Base-by-base conservation (phyloP, 495 filamentous ascomycete genomes). In the Xylaria acuta region DNA sequence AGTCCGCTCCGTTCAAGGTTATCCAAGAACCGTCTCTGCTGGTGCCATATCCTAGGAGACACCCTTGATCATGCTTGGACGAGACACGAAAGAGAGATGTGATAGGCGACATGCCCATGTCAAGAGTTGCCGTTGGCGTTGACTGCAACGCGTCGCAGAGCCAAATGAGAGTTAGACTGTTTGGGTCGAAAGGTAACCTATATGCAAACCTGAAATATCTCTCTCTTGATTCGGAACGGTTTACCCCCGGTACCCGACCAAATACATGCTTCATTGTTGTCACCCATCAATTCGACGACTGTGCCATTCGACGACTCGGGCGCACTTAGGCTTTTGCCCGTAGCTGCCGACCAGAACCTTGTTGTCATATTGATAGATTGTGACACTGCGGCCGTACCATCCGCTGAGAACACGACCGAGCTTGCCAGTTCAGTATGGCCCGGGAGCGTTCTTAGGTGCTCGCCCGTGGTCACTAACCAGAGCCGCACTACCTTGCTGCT, bases 321-420 rank as follows among this genome's bases (percentile, higher is more conserved):
- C n/a, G n/a, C n/a, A n/a, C n/a, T n/a, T n/a, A n/a, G 38, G 59
- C n/a, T 27, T 1, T 64, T n/a, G 8, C 76, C 77, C 8, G 74
- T 79, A 20, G 70, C 72, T 25, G 68, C 56, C 71, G 81, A 77
- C 83, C 83, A 85, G 73, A 83, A 67, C 73, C 80, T 75, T 32
- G 81, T 69, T n/a, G 80, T 83, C 0, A 73, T 73, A 49, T 84
- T 75, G 58, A 51, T 0, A 5, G 78, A 83, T 30, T 56, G 75
- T 18, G 82, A 83, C 16, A 70, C 78, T 0, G 85, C 12, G 18
- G 79, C 71, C 64, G 73, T 74, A 40, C 75, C 71, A 69, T 86
- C 76, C 9, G 70, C 79, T 16, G 83, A 84, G 75, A 82, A 86
- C 16, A 77, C 77, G 2, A 84, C 77, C 9, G 56, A 76, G 58